Percentiles rank a stretch among this genome's conserved stretches.
Conservation (phyloP, 495 filamentous ascomycete genomes). For the Chaetomium fimeti region DNA sequence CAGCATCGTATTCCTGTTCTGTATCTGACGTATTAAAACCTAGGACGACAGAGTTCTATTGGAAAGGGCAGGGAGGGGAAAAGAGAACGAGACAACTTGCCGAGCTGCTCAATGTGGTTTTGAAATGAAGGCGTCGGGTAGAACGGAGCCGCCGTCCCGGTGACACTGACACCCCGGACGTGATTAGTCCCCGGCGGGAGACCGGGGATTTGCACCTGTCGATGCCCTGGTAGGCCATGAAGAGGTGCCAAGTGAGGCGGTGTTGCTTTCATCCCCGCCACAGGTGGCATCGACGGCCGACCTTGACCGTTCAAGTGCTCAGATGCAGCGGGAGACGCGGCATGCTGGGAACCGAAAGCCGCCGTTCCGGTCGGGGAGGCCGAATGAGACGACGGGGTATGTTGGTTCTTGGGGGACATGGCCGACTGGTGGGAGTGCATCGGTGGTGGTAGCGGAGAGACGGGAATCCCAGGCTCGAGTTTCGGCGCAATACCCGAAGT, state of each 20-base stretch:
- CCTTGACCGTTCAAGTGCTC: constrained; percentile 49
- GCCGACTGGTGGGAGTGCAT: constrained; percentile 50
- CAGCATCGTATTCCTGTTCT: constrained; percentile 99
- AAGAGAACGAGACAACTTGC: constrained; percentile 74
- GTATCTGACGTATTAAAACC: constrained; percentile 68
- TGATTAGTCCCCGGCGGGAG: constrained; percentile 38
- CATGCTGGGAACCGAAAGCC: constrained; percentile 67
- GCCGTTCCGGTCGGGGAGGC: constrained; percentile 75
- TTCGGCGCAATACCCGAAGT: constrained; percentile 70
- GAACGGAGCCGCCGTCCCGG: constrained; percentile 49
- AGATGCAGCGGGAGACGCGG: constrained; percentile 63
- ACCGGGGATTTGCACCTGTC: constrained; percentile 44
- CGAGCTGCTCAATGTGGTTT: constrained; percentile 94
- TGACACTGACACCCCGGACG: constrained; percentile 32
- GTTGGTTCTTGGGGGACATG: constrained; percentile 62
- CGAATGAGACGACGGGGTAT: constrained; percentile 78
- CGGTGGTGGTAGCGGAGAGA: constrained; percentile 52
- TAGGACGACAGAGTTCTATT: constrained; percentile 78
- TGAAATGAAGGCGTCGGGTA: constrained; percentile 81
- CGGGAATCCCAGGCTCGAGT: constrained; percentile 58
- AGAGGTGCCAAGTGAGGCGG: constrained; percentile 30
- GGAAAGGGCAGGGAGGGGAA: constrained; percentile 45
- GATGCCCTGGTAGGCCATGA: constrained; percentile 43
- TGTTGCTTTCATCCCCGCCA: constrained; percentile 42
- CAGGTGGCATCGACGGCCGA: constrained; percentile 45